Conservation (phyloP, 176 grass and related monocot species). For the Avena insularis region DNA sequence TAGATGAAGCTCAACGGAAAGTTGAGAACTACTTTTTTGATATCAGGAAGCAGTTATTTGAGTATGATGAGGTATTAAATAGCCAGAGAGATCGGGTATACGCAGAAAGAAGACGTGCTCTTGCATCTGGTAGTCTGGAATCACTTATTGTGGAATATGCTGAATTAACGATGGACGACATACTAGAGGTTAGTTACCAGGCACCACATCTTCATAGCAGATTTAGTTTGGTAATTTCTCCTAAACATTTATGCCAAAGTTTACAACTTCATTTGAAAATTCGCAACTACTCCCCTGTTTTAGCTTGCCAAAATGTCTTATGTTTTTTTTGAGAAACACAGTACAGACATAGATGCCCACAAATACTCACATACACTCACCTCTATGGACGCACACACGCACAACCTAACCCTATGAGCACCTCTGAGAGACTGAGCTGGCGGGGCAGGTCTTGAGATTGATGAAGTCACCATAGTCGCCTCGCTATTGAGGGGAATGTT, state of each 20-base stretch:
- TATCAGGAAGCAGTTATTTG: slow-evolving; percentile 95
- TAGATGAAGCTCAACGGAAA: slow-evolving; percentile 98
- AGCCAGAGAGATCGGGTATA: slow-evolving; percentile 96
- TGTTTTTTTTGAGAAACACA: too few species aligned
- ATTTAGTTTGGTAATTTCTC: slow-evolving; percentile 14
- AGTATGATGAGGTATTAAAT: slow-evolving; percentile 98
- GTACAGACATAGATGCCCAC: too few species aligned
- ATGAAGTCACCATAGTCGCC: too few species aligned
- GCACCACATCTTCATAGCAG: slow-evolving; percentile 1
- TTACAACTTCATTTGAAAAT: slow-evolving; percentile 15
- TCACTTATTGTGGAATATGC: slow-evolving; percentile 95
- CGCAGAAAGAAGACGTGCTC: slow-evolving; percentile 86
- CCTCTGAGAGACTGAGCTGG: too few species aligned
- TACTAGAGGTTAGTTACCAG: slow-evolving; percentile 72
- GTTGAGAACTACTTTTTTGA: slow-evolving; percentile 99
- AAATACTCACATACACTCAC: too few species aligned
- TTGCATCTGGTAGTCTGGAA: slow-evolving; percentile 83
- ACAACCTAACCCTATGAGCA: too few species aligned
- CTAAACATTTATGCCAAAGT: slow-evolving; percentile 3
- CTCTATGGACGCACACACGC: too few species aligned
- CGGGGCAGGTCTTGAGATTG: too few species aligned
- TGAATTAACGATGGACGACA: slow-evolving; percentile 98
- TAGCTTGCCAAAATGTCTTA: too few species aligned
- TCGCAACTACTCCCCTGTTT: not conserved
- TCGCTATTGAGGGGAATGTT: too few species aligned